Base-by-base conservation (phyloP, 2,329 filamentous ascomycete species). In the Alternaria novae-zelandiae region DNA sequence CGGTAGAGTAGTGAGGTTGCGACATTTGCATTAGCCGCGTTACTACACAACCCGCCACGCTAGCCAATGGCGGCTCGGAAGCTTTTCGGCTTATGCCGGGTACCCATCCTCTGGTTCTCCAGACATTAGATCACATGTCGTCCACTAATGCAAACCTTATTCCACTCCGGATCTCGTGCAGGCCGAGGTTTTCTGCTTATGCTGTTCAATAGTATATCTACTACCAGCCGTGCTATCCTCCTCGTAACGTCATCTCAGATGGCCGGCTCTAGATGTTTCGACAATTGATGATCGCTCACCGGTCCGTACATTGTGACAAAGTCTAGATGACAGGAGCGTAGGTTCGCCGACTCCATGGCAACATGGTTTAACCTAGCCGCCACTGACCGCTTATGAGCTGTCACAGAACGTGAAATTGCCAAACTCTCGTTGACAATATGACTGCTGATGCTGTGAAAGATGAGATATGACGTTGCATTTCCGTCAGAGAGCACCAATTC, bases 111-210 rank as follows among this genome's bases (percentile, higher is more conserved):
- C 36, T 53, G 51, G 23, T 46, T 58, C 17, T 44, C 20, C 36
- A 51, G 59, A 28, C 36, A 12, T 25, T 46, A 30, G 41, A 26
- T 43, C 41, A 44, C 36, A 59, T 53, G 47, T 21, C 46, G 7
- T 53, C 21, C 23, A 36, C 59, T 62, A 62, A 50, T 17, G 54
- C 47, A 62, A 62, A 62, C 47, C 47, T 58, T 62, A 54, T 36
- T 13, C 44, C 28, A 47, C 45, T 41, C 41, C 54, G 47, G 47
- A 25, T 45, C 41, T 53, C 41, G 23, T 41, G 12, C 46, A 41
- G 44, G 30, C 59, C 54, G 54, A 46, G 41, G 9, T 32, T 60
- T 12, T 46, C 17, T 49, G 9, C 44, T 41, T 23, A 43, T 28
- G 43, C 58, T 60, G 55, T 36, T 41, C 36, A 41, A 41, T 41